Evolutionary conservation across 2,329 filamentous ascomycete species (phyloP), one percentile per base, ranked within the genome.

Genomic region (Trichoderma cornu-damae): DNA sequence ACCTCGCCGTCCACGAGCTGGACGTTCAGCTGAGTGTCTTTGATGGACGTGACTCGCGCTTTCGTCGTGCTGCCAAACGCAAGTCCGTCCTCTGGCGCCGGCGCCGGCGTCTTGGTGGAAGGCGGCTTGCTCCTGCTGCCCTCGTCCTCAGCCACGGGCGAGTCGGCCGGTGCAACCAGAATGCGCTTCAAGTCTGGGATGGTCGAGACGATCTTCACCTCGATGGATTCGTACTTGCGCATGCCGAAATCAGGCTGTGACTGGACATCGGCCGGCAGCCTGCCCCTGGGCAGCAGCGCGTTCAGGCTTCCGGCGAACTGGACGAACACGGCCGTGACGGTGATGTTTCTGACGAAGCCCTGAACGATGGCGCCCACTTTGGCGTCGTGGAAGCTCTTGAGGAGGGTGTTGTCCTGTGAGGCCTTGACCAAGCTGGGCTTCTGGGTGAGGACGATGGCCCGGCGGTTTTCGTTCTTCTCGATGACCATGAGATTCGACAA

Each of bases 21-120:
- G 5, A 99, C 90, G 64, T 97, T 97, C 56, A 97, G 77, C 69
- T 99, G 94, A 0, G 93, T 96, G 48, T 87, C 86, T 72, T 96
- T 96, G 67, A 96, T 77, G 0, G 90, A 90, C n/a, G 83, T 82
- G 43, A 99, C 83, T 64, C 81, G 87, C 37, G 89, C 93, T 68
- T 89, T 90, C 6, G 86, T 85, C 46, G 88, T 70, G 62, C 81
- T 87, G 53, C 93, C 93, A 28, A 90, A 77, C 1, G 77, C 77
- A 48, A 96, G 81, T 63, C 96, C 90, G 44, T 85, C 83, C n/a
- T 87, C 77, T 6, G 83, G 69, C 12, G 67, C 66, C 14, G 68
- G 57, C 3, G 60, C 54, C 9, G 28, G 9, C 9, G 28, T 30
- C 52, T 66, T 67, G 3, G 66, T 64, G n/a, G 65, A 66, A 32